phyloP scores from a whole-genome alignment of 2,329 filamentous ascomycete genomes.

The Neopestalotiopsis sp. region DNA sequence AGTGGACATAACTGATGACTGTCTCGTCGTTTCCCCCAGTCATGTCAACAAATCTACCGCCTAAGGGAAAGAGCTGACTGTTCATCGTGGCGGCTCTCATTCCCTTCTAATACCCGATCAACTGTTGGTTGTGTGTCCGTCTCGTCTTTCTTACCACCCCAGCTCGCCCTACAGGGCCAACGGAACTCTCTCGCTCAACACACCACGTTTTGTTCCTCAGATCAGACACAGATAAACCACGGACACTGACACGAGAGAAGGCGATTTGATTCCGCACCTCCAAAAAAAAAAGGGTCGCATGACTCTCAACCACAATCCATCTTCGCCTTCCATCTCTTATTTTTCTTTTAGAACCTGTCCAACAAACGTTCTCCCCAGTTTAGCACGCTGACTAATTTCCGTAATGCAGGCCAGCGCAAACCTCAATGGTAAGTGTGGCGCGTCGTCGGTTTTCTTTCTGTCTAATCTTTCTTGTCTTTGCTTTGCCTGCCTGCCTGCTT shows the following conservation, averaged over 20 bases:
- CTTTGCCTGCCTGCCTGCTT: neutral
- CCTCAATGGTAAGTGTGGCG: conserved; percentile 1
- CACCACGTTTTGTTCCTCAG: neutral
- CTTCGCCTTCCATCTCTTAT: neutral
- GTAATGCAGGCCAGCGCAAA: neutral
- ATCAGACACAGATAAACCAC: neutral
- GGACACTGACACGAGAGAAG: neutral
- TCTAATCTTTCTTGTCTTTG: neutral
- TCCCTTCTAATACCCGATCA: neutral
- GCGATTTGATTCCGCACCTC: conserved; percentile 19
- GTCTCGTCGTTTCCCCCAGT: neutral
- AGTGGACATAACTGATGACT: neutral
- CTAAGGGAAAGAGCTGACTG: neutral
- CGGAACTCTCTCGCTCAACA: neutral
- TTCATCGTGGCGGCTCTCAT: neutral
- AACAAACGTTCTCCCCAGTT: neutral
- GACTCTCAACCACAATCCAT: neutral
- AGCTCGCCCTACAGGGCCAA: conserved; percentile 2
- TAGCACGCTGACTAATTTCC: neutral
- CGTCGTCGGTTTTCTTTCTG: neutral
- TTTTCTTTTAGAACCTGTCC: neutral
- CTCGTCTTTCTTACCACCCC: neutral
- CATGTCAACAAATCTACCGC: neutral
- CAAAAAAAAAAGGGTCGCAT: neutral
- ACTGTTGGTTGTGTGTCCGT: neutral